Conservation (phyloP, 176 grass and related monocot species). For the Juncus effusus region DNA sequence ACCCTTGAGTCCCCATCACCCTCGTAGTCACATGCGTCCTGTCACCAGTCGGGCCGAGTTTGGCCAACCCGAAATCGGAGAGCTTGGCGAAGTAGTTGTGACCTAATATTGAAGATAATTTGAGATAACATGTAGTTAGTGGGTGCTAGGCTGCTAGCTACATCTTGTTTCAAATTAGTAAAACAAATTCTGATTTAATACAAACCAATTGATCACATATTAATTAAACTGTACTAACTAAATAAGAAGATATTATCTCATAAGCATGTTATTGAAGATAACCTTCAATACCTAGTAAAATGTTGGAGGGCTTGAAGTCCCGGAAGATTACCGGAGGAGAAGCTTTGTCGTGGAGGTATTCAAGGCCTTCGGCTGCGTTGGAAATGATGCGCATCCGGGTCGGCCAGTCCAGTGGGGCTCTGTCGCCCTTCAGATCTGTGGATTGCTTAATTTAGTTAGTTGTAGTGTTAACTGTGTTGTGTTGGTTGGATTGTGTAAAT, state of each 20-base stretch:
- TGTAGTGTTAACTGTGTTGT: slow-evolving; percentile 2
- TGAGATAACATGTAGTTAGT: too few species aligned
- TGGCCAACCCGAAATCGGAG: slow-evolving; percentile 82
- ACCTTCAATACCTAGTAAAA: slow-evolving; percentile 34
- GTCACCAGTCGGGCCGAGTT: slow-evolving; percentile 69
- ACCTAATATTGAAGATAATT: not conserved
- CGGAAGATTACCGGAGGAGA: slow-evolving; percentile 67
- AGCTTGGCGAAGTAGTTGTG: slow-evolving; percentile 65
- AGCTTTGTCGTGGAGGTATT: slow-evolving; percentile 63
- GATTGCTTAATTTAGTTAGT: not conserved
- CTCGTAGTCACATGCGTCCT: slow-evolving; percentile 81
- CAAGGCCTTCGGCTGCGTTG: slow-evolving; percentile 66
- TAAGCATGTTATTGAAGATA: too few species aligned
- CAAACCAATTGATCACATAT: too few species aligned
- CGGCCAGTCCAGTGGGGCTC: slow-evolving; percentile 58
- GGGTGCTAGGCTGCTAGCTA: too few species aligned
- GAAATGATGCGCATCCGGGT: slow-evolving; percentile 79
- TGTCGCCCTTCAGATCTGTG: slow-evolving; percentile 48
- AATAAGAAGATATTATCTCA: too few species aligned
- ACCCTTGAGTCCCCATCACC: slow-evolving; percentile 81
- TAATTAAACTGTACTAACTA: too few species aligned
- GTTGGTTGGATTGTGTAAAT: not conserved
- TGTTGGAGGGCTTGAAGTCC: slow-evolving; percentile 83
- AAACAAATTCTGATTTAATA: too few species aligned
- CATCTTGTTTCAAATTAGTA: too few species aligned